A percentile compares a stretch with the other conserved stretches of the same genome.
Conservation (phyloP, 2,329 filamentous ascomycete genomes). For the Colletotrichum theobromicola region DNA sequence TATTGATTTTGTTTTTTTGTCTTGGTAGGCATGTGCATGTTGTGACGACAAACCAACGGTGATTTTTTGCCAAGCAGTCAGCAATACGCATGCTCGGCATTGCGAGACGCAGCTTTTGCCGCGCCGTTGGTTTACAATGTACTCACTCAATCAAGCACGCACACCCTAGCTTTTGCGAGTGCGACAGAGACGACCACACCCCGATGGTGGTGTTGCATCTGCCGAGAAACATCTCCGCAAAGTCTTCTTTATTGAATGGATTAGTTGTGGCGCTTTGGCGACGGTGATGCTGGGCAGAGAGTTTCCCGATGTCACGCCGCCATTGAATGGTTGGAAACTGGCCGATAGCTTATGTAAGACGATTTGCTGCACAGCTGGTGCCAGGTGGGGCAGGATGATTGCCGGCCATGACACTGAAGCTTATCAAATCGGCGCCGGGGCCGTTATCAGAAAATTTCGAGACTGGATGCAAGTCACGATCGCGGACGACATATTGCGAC, state of each 20-base stretch:
- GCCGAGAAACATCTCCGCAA: neutral
- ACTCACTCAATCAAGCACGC: too few species aligned
- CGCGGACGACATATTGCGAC: neutral
- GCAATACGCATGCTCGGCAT: neutral
- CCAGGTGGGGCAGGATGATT: neutral
- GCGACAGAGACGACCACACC: neutral
- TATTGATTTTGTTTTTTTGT: neutral
- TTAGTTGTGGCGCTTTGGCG: neutral
- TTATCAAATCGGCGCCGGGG: conserved; percentile 9
- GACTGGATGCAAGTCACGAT: conserved; percentile 5
- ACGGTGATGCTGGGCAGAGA: neutral
- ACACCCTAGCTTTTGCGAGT: neutral
- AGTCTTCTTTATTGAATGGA: neutral
- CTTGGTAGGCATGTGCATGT: neutral
- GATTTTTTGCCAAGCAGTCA: neutral
- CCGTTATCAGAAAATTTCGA: conserved; percentile 20
- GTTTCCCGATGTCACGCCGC: neutral
- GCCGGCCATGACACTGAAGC: neutral
- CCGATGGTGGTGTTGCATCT: neutral
- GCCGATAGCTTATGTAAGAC: neutral
- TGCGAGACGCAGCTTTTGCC: neutral
- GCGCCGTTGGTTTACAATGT: neutral
- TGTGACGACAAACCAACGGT: neutral
- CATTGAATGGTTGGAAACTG: too few species aligned
- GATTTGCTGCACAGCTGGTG: neutral